Evolutionary conservation across 345 rosid species (phyloP).

Genomic region (Euphorbia pulcherrima): DNA sequence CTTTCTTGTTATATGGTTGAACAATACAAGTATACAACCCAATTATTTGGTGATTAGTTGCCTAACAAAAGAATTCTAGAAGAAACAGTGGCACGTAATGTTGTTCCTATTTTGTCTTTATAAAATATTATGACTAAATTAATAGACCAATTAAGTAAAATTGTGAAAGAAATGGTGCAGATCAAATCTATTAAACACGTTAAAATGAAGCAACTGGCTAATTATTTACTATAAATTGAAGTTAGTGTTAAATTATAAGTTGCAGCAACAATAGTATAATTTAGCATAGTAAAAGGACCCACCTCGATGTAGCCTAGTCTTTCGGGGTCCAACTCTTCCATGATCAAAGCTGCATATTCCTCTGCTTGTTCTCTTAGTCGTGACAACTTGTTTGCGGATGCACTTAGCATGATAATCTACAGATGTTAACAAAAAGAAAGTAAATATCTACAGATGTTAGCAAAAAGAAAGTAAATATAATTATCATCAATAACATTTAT

Average conservation of each 20-base stretch:
- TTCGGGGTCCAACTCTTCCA: constrained; percentile 99
- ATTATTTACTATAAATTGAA: no score
- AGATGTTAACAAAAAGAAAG: constrained; percentile 7
- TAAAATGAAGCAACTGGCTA: constrained; percentile 9
- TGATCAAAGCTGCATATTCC: constrained; percentile 95
- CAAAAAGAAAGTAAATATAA: not conserved
- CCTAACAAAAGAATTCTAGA: constrained; percentile 35
- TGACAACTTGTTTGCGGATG: constrained; percentile 88
- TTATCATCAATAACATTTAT: not conserved
- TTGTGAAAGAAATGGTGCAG: constrained; percentile 14
- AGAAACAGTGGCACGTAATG: not conserved
- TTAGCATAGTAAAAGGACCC: constrained; percentile 19
- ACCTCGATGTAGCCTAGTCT: constrained; percentile 98
- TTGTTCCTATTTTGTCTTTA: not conserved
- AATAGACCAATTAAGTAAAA: constrained; percentile 1
- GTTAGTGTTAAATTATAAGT: no score
- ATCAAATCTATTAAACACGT: not conserved
- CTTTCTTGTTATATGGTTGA: no score
- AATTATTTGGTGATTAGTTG: constrained; percentile 23
- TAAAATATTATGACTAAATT: not conserved
- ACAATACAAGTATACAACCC: constrained; percentile 31
- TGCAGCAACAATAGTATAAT: no score
- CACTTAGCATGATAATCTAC: constrained; percentile 92
- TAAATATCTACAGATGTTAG: no score
- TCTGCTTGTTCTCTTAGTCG: constrained; percentile 95